These are phyloP conservation scores for Cordyceps farinosa DNA, from an alignment of 2,329 filamentous ascomycete species.

Conservation along the genomic window DNA sequence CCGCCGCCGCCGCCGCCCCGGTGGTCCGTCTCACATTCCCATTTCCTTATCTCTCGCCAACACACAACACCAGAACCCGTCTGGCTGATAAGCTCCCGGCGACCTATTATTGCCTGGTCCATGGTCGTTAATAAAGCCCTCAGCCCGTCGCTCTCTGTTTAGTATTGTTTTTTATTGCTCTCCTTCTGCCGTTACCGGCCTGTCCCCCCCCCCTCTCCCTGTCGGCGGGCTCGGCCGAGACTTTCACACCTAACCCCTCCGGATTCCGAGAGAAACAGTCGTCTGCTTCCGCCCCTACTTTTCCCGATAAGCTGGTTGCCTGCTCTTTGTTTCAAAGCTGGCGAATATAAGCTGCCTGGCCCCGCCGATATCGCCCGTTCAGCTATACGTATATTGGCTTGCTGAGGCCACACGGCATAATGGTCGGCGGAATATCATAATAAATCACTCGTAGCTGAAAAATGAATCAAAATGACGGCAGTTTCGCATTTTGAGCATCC, in stretches of 20 bases:
- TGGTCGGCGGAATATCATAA: not conserved
- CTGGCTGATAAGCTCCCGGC: not conserved
- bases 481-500: not conserved
- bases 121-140: not conserved
- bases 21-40: not conserved
- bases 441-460: slow-evolving; percentile 6
- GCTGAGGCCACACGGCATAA: not conserved
- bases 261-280: slow-evolving; percentile 5
- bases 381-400: not conserved
- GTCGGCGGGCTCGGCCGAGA: slow-evolving; percentile 13
- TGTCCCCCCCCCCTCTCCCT: no score
- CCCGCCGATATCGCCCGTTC: slow-evolving; percentile 11
- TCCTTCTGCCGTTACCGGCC: slow-evolving; percentile 2
- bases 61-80: no score
- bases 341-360: not conserved
- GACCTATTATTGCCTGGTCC: no score
- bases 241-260: not conserved
- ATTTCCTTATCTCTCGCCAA: not conserved
- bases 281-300: not conserved
- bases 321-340: no score
- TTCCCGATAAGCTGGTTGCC: not conserved
- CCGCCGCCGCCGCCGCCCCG: not conserved
- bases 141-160: not conserved
- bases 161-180: not conserved
- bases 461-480: slow-evolving; percentile 15